Base-by-base conservation (phyloP, 331 rosid species). In the Stylosanthes scabra region DNA sequence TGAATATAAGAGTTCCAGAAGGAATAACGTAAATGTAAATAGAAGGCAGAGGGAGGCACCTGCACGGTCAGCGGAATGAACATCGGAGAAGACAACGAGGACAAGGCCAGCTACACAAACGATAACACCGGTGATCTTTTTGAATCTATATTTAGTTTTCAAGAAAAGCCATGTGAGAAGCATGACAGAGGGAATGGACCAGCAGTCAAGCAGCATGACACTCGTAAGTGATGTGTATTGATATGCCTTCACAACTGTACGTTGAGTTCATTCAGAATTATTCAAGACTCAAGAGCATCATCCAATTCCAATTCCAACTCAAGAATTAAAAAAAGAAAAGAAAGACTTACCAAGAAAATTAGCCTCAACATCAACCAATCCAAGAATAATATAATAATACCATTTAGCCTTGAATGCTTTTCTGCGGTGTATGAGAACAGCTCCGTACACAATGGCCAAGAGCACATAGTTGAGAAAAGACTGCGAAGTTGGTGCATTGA, bases 191-290 rank as follows among this genome's bases (percentile, higher is more conserved):
- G 98, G 98, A 41, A 93, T 90, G 46, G 96, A 54, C 98, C 98
- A 93, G 84, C 97, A 90, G 80, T 93, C 98, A 44, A 93, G 93
- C 75, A 93, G 81, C 97, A 90, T 93, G 34, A 93, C 88, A 47
- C 97, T 93, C n/a, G 98, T 93, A 49, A 93, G 72, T 31, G 97
- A 88, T 66, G 98, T 90, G 83, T 93, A 90, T 79, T 93, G 97
- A 83, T 93, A 93, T 6, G 98, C 93, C 88, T 88, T 88, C 77
- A 90, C 98, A 84, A 93, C 98, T 93, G 90, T 34, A 34, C 4
- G 39, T 34, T 34, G 37, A 31, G 37, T 78, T 68, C 77, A 74
- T 16, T 14, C 52, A 77, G 31, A 67, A 66, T 41, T 45, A 41
- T 34, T 20, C 25, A 20, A 20, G 25, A 20, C 25, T 20, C 25